Evolutionary conservation across 179 eudicot genomes (phyloP), one percentile per base, ranked within the genome.

Genomic region (Actinidia polygama): DNA sequence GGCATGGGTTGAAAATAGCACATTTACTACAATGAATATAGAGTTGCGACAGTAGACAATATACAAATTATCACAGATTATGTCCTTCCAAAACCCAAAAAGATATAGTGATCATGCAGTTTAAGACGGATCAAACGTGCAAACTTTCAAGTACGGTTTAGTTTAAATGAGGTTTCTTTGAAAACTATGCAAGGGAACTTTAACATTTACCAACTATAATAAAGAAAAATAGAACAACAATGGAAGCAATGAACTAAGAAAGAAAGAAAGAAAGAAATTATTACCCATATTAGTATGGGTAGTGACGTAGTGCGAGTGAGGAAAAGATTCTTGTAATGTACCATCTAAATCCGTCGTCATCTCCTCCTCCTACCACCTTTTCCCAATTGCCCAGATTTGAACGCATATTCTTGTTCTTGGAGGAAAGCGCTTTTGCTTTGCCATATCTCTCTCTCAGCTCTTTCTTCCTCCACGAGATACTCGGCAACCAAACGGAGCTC

Each of bases 371-470:
- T 82, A 80, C n/a, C n/a, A 54, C 93, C 88, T 83, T 93, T 95
- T 64, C 99, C 99, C 78, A 96, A 89, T 87, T 96, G 99, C 78
- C 99, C 99, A 26, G 99, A 96, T 82, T 95, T 96, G 59, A 82
- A 91, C 19, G 93, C 96, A 83, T 96, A 98, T 73, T 96, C 98
- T 88, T 95, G 98, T 81, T 95, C 98, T 80, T 96, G 98, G 69
- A 96, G 99, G 84, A 96, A 95, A 80, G 99, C n/a, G n/a, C 97
- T 86, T 81, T 83, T 6, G 85, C 89, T 87, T 91, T 91, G 0
- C 98, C 98, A 75, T 90, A 90, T n/a, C n/a, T n/a, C n/a, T 64
- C 86, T 90, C 82, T 92, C 97, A n/a, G 95, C 91, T 78, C 90
- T 91, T 81, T 96, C 99, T 88, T 92, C 93, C 73, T 90, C 93